Evolutionary conservation across 805 yeast species (phyloP).

Genomic region (Candida bentonensis): DNA sequence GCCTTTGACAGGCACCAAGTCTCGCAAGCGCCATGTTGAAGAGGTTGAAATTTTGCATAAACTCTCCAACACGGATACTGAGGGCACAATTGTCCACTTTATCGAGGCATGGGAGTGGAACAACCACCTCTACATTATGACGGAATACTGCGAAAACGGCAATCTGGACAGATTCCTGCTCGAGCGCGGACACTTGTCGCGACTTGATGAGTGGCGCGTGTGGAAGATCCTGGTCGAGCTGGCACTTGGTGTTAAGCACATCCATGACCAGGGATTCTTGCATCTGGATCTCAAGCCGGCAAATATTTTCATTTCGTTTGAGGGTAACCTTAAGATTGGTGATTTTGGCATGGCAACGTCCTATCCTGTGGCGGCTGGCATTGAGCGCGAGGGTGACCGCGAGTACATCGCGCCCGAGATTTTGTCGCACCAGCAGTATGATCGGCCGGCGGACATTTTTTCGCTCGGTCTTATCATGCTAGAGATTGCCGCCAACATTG

Average conservation of each 20-base stretch:
- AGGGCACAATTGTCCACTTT: constrained; percentile 41
- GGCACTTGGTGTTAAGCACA: constrained; percentile 57
- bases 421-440: constrained; percentile 65
- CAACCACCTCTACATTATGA: constrained; percentile 74
- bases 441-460: constrained; percentile 87
- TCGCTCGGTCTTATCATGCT: constrained; percentile 88
- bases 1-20: constrained; percentile 43
- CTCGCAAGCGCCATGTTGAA: constrained; percentile 47
- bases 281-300: constrained; percentile 95
- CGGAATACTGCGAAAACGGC: constrained; percentile 92
- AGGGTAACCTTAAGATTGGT: constrained; percentile 86
- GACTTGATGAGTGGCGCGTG: constrained; percentile 89
- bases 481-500: constrained; percentile 91
- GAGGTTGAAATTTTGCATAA: constrained; percentile 53
- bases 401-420: constrained; percentile 97
- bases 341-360: constrained; percentile 92
- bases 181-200: constrained; percentile 61
- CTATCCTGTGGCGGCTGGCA: constrained; percentile 42
- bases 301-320: constrained; percentile 84
- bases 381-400: constrained; percentile 93
- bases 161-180: constrained; percentile 67
- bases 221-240: constrained; percentile 92
- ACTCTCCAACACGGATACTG: constrained; percentile 12
- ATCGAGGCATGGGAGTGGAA: constrained; percentile 74
- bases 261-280: constrained; percentile 62